Evolutionary conservation across 2,329 filamentous ascomycete genomes (phyloP).

Genomic region (Alternaria sp.): DNA sequence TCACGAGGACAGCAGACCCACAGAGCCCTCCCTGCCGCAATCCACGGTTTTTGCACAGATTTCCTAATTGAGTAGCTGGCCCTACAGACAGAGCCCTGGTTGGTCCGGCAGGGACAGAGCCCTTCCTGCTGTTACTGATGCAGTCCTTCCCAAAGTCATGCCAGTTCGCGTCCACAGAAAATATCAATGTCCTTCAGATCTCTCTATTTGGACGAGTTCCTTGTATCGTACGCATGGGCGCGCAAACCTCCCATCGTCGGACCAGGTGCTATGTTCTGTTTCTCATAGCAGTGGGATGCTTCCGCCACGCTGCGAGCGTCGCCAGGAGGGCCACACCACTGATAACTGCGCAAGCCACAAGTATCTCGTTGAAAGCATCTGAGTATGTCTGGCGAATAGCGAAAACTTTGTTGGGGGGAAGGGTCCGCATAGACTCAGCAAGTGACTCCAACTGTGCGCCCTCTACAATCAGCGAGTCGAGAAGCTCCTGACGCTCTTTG

Average conservation of each 20-base stretch:
- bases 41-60: too few species aligned
- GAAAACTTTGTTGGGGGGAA: neutral
- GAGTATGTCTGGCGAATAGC: constrained; percentile 17
- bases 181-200: neutral
- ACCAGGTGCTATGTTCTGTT: neutral
- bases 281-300: neutral
- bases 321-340: constrained; percentile 18
- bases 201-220: too few species aligned
- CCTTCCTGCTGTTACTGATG: neutral
- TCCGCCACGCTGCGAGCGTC: constrained; percentile 17
- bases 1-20: neutral
- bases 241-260: neutral
- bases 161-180: too few species aligned
- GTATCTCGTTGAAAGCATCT: constrained; percentile 23
- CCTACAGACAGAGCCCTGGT: neutral
- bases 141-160: neutral
- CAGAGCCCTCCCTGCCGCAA: neutral
- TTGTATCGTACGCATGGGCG: neutral
- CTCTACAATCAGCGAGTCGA: constrained; percentile 3
- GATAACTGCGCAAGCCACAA: constrained; percentile 23
- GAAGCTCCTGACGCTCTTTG: constrained; percentile 10
- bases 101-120: neutral
- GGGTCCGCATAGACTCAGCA: constrained; percentile 7
- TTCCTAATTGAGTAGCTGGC: neutral
- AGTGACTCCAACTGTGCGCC: constrained; percentile 10